phyloP scores from a whole-genome alignment of 176 grass and related monocot genomes.

The Aegilops umbellulata region DNA sequence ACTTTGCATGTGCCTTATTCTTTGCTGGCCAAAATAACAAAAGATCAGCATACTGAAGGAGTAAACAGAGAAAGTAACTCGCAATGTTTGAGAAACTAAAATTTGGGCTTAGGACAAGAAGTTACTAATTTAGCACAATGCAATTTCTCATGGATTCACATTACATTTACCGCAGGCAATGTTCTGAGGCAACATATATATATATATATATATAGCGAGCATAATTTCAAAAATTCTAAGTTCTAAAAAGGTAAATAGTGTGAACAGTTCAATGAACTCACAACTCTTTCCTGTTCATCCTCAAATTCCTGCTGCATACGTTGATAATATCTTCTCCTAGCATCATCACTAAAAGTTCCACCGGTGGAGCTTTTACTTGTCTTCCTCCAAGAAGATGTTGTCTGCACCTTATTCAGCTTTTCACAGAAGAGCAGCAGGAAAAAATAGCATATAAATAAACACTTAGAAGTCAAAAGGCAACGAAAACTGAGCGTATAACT shows the following conservation, averaged over 20 bases:
- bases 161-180: neutral
- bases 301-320: conserved; percentile 83
- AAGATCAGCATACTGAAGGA: conserved; percentile 13
- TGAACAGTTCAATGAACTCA: conserved; percentile 44
- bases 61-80: neutral
- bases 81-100: neutral
- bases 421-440: conserved; percentile 10
- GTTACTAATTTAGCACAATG: conserved; percentile 1
- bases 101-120: neutral
- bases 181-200: neutral
- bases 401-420: conserved; percentile 64
- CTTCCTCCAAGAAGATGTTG: conserved; percentile 55
- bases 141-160: neutral
- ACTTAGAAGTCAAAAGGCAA: conserved; percentile 20
- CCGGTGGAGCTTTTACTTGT: conserved; percentile 41
- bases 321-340: conserved; percentile 72
- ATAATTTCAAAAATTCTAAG: neutral
- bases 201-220: neutral
- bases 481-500: neutral
- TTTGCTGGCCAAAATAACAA: conserved; percentile 54
- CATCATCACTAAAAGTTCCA: conserved; percentile 60
- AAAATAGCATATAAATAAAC: conserved; percentile 16
- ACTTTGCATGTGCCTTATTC: conserved; percentile 93
- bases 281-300: conserved; percentile 85
- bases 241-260: conserved; percentile 11